These are phyloP conservation scores for Salicornia ramosissima DNA, from an alignment of 148 eudicot genomes.

Conservation along the genomic window DNA sequence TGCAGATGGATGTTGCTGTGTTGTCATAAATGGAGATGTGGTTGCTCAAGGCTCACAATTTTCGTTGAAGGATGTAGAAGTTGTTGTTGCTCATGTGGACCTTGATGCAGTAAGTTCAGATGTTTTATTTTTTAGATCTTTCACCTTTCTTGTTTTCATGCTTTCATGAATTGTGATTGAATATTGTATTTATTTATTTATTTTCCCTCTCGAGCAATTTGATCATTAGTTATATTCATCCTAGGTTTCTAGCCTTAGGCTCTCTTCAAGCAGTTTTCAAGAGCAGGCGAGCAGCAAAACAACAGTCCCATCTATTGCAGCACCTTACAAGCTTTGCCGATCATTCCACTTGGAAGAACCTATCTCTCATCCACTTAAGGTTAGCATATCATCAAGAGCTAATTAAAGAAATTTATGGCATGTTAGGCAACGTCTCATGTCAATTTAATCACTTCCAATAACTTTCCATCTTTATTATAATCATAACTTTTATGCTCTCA, in stretches of 20 bases:
- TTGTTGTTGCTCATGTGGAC: slow-evolving; percentile 86
- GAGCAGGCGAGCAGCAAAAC: slow-evolving; percentile 85
- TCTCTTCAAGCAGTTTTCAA: slow-evolving; percentile 84
- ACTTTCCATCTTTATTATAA: background rate
- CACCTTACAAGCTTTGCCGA: slow-evolving; percentile 68
- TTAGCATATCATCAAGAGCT: slow-evolving; percentile 5
- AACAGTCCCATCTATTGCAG: slow-evolving; percentile 46
- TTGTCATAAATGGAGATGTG: slow-evolving; percentile 92
- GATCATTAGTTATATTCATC: slow-evolving; percentile 20
- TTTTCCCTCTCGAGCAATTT: background rate
- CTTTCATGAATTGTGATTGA: background rate
- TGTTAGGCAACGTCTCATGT: background rate
- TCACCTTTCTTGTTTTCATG: background rate
- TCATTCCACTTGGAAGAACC: slow-evolving; percentile 63
- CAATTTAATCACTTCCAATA: background rate
- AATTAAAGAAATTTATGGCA: slow-evolving; percentile 13
- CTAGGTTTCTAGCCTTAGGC: slow-evolving; percentile 89
- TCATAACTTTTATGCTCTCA: background rate
- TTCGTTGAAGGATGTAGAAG: slow-evolving; percentile 89
- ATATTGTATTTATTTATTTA: background rate
- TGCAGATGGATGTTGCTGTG: slow-evolving; percentile 90
- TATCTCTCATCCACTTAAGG: slow-evolving; percentile 77
- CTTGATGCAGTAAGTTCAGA: slow-evolving; percentile 72
- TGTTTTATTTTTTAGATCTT: background rate
- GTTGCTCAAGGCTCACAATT: slow-evolving; percentile 98